Base-by-base conservation (phyloP, 139 green algal species). In the Trebouxia sp. region DNA sequence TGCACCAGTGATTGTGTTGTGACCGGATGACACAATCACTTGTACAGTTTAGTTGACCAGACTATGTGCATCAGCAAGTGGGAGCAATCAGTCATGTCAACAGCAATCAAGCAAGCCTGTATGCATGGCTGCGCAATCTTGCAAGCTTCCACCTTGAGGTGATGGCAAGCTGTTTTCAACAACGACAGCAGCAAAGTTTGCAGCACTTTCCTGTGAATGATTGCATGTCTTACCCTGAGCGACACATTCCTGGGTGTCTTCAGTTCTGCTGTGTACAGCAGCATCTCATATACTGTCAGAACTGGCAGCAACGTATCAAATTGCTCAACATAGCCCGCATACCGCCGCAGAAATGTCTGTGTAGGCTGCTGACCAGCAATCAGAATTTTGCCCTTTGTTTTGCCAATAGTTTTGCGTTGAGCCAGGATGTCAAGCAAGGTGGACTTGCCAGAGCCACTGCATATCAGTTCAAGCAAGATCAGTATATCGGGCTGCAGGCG, bases 231-330 rank as follows among this genome's bases (percentile, higher is more conserved):
- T 53, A 53, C 47, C 47, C 20, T 14, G 15, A 53, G 20, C 14
- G 47, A 6, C 47, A 53, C 47, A 53, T 17, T 53, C 20, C 47
- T 53, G 47, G 47, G 20, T 22, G 9, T 51, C 77, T 86, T 86
- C 38, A 86, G 77, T 51, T 86, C 67, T 14, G 78, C 69, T 38
- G 77, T 83, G 56, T 86, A 86, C 82, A 96, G 75, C 45, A 97
- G 84, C 92, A 96, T 96, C 82, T 97, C 69, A 9, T 26, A 15
- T 38, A 84, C 69, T 6, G 53, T 80, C 51, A 84, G 80, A 51
- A 84, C 90, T 20, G 85, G 81, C 38, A 94, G 76, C 82, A 94
- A 82, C 3, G 86, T 90, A 58, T 90, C 88, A 82, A 84, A 85
- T 75, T 92, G 89, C 75, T 88, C 86, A 38, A 90, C 88, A 78